Evolutionary conservation across 2,329 filamentous ascomycete genomes (phyloP).

Genomic region (Penicillium sp.): DNA sequence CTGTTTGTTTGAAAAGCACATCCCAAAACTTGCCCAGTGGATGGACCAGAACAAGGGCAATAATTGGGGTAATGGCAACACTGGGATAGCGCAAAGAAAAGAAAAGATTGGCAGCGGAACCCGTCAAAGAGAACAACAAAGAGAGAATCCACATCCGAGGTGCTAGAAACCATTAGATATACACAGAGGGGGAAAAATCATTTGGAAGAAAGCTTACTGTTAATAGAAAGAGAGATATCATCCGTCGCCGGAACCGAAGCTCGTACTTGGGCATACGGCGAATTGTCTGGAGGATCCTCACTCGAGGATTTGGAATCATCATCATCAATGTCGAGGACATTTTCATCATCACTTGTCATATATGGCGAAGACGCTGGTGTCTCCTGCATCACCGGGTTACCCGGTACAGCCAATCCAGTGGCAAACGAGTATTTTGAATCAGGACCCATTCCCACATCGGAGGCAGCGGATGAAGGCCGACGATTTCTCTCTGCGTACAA

Average conservation of each 20-base stretch:
- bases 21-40: conserved; percentile 82
- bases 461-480: conserved; percentile 30
- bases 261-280: conserved; percentile 69
- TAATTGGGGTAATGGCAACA: conserved; percentile 84
- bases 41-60: conserved; percentile 66
- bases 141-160: conserved; percentile 84
- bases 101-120: conserved; percentile 65
- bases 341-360: conserved; percentile 24
- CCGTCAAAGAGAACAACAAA: conserved; percentile 75
- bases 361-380: conserved; percentile 25
- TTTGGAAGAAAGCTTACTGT: conserved; percentile 47
- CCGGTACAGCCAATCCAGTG: conserved; percentile 28
- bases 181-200: not conserved
- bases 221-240: conserved; percentile 75
- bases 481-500: conserved; percentile 18
- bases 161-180: conserved; percentile 36
- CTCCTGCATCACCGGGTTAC: conserved; percentile 26
- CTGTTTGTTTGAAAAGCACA: conserved; percentile 61
- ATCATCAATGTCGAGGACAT: conserved; percentile 30
- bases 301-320: conserved; percentile 31
- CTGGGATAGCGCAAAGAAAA: conserved; percentile 89
- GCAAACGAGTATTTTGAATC: conserved; percentile 37
- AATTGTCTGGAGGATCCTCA: conserved; percentile 40
- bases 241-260: conserved; percentile 76
- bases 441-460: conserved; percentile 34